Evolutionary conservation across 2,329 filamentous ascomycete genomes (phyloP), one percentile per base, ranked within the genome.

Genomic region (Fusarium burgessii): DNA sequence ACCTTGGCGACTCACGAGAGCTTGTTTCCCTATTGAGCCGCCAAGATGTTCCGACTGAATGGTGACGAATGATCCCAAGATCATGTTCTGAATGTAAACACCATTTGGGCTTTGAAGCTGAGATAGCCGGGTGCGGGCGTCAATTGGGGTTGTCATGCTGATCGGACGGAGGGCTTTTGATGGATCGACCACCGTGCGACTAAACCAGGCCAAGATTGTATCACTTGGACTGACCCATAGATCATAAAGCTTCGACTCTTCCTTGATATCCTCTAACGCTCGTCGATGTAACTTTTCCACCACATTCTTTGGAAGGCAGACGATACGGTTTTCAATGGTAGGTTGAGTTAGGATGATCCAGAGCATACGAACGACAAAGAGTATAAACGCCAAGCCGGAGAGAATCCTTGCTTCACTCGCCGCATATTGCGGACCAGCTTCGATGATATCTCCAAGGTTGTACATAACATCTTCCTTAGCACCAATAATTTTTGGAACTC

Each of bases 141-240:
- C 51, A 2, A 46, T 35, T 1, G 51, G 33, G 7, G 25, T 35
- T 3, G 27, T 18, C 41, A 61, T 46, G 5, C 50, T 58, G 4
- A 61, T 57, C 1, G 17, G 8, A 1, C 14, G 40, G 2, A 11
- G 7, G 1, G 17, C 1, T 5, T 9, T 12, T 0, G 17, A 6
- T 11, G 32, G 2, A 1, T 11, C 4, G 7, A 41, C 29, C 3
- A 27, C 7, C 5, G 27, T 14, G 9, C 27, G 52, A 0, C n/a
- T 41, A 0, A 61, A 5, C 51, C 58, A 61, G 3, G 41, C 51
- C 0, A 58, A 25, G 11, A 46, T 61, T 5, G 41, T 17, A 41
- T 61, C 58, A 12, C 33, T 38, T 5, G 58, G 58, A 15, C 58
- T 58, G 9, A 61, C 51, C 58, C 51, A 58, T 7, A n/a, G 13